Conservation (phyloP, 495 filamentous ascomycete species). For the Penicillium waksmanii region DNA sequence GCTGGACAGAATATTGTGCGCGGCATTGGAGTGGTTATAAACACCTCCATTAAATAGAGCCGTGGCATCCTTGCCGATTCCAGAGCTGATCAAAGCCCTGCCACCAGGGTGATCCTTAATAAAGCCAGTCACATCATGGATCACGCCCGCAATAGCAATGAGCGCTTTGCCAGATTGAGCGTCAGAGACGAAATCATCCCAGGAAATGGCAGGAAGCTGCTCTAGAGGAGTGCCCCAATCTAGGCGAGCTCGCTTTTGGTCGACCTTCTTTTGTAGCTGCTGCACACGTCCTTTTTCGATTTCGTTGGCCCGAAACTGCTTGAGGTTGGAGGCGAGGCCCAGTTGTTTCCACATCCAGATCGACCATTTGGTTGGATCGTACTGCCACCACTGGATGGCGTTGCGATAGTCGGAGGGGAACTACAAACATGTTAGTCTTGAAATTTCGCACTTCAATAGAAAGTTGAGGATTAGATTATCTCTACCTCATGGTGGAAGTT, state of each 20-base stretch:
- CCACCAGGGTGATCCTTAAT: slow-evolving; percentile 91
- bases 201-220: slow-evolving; percentile 85
- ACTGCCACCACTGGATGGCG: slow-evolving; percentile 91
- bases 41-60: slow-evolving; percentile 95
- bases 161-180: slow-evolving; percentile 78
- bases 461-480: not conserved
- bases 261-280: slow-evolving; percentile 93
- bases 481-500: slow-evolving; percentile 86
- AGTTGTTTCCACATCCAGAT: slow-evolving; percentile 90
- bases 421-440: slow-evolving; percentile 36
- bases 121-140: slow-evolving; percentile 86
- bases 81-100: slow-evolving; percentile 48
- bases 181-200: slow-evolving; percentile 84
- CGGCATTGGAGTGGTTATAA: slow-evolving; percentile 89
- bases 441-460: not conserved
- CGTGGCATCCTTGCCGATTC: slow-evolving; percentile 71
- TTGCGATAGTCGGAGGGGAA: slow-evolving; percentile 97
- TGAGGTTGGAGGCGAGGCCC: slow-evolving; percentile 85
- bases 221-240: slow-evolving; percentile 92
- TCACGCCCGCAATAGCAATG: slow-evolving; percentile 81
- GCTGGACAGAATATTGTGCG: slow-evolving; percentile 87
- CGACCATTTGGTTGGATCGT: slow-evolving; percentile 92
- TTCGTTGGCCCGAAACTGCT: slow-evolving; percentile 90
- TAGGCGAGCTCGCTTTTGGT: slow-evolving; percentile 80
- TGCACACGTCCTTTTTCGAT: slow-evolving; percentile 94